A percentile compares a stretch with the other conserved stretches of the same genome.
phyloP scores from a whole-genome alignment of 2,329 filamentous ascomycete species.

The Diaporthe longicolla region DNA sequence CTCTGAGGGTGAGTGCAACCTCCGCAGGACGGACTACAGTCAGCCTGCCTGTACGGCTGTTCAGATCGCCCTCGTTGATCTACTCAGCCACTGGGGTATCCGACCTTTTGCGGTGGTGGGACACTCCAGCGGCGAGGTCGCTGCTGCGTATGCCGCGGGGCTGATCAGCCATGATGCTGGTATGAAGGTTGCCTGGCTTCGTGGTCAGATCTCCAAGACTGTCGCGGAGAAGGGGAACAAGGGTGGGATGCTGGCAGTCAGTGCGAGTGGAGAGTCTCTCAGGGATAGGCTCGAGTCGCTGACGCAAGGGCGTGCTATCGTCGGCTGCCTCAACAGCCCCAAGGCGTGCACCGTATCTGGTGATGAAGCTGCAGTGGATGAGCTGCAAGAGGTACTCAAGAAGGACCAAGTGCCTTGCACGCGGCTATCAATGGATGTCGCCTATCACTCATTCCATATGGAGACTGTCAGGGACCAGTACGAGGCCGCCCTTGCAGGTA shows the following conservation, averaged over 20 bases:
- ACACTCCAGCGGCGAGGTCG: conserved; percentile 58
- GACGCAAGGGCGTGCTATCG: background rate
- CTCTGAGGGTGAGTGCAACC: conserved; percentile 8
- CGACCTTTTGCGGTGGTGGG: conserved; percentile 52
- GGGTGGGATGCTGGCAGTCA: conserved; percentile 29
- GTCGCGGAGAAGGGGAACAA: conserved; percentile 56
- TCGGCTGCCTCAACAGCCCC: conserved; percentile 29
- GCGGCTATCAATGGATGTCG: conserved; percentile 13
- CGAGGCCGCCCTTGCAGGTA: conserved; percentile 26
- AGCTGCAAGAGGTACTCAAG: conserved; percentile 14
- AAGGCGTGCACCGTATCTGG: conserved; percentile 12
- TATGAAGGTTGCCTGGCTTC: conserved; percentile 62
- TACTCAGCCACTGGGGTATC: conserved; percentile 51
- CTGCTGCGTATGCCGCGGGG: conserved; percentile 51
- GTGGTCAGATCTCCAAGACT: conserved; percentile 59
- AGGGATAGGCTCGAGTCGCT: background rate
- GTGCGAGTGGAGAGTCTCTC: background rate
- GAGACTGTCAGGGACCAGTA: conserved; percentile 19
- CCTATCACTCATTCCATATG: conserved; percentile 33
- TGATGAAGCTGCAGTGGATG: conserved; percentile 17
- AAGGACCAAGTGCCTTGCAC: background rate
- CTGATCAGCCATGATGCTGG: conserved; percentile 18
- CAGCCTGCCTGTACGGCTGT: conserved; percentile 64
- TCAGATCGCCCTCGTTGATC: conserved; percentile 59
- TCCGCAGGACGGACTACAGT: conserved; percentile 47